Evolutionary conservation across 192 early-diverging fungal species (phyloP).

Genomic region (Lunasporangiospora selenospora): DNA sequence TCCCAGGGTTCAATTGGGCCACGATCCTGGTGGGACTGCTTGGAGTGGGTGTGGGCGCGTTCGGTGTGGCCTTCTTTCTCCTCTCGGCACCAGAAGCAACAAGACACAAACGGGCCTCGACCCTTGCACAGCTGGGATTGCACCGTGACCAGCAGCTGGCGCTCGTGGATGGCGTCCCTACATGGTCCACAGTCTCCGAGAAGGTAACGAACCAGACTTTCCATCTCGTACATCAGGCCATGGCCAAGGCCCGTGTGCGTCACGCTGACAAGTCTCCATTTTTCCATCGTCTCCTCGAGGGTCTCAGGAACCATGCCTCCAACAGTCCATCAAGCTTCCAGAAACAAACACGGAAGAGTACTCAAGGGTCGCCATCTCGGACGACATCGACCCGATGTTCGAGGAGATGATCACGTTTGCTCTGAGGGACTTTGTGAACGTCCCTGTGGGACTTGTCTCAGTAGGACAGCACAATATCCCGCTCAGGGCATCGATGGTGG

Average conservation of each 20-base stretch:
- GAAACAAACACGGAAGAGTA: no score
- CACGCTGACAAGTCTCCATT: no score
- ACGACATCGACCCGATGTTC: conserved; percentile 33
- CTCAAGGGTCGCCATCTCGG: conserved; percentile 16
- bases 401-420: conserved; percentile 41
- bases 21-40: conserved; percentile 18
- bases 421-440: conserved; percentile 41
- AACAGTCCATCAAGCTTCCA: no score
- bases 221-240: no score
- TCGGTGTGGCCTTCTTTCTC: conserved; percentile 28
- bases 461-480: conserved; percentile 42
- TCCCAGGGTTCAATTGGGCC: conserved; percentile 5
- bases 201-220: conserved; percentile 8
- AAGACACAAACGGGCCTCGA: conserved; percentile 19
- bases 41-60: conserved; percentile 29
- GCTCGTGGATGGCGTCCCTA: conserved; percentile 19
- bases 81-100: conserved; percentile 31
- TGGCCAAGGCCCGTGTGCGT: no score
- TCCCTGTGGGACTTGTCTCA: conserved; percentile 28
- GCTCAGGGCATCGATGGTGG: conserved; percentile 24
- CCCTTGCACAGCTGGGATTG: conserved; percentile 27
- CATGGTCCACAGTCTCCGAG: neutral
- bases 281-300: no score
- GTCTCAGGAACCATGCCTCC: no score
- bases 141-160: conserved; percentile 11